A percentile compares a stretch with the other conserved stretches of the same genome.
Evolutionary conservation across 192 early-diverging fungal genomes (phyloP).

Genomic region (Spizellomyces punctatus): DNA sequence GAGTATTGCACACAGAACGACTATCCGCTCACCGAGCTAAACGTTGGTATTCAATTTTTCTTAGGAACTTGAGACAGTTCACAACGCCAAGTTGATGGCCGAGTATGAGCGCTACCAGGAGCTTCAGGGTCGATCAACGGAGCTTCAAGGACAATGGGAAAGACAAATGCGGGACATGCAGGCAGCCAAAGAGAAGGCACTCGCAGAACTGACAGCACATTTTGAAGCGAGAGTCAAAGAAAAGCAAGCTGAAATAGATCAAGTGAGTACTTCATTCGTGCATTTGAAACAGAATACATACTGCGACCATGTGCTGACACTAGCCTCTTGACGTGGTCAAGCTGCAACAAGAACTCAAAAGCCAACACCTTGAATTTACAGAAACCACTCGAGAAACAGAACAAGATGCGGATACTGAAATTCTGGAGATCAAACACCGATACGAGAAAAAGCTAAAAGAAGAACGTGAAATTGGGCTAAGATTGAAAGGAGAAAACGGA

Average conservation of each 20-base stretch:
- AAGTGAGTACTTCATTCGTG: conserved; percentile 29
- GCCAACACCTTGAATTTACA: conserved; percentile 54
- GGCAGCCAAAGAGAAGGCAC: conserved; percentile 47
- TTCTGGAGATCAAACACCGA: conserved; percentile 55
- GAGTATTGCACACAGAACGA: neutral
- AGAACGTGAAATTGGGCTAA: conserved; percentile 58
- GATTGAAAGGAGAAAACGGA: conserved; percentile 69
- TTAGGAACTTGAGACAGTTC: conserved; percentile 51
- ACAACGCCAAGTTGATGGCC: conserved; percentile 60
- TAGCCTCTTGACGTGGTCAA: conserved; percentile 15
- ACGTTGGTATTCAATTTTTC: neutral
- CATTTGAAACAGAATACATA: neutral
- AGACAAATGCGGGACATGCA: conserved; percentile 59
- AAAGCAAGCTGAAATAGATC: conserved; percentile 61
- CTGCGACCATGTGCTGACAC: neutral
- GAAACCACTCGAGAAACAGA: conserved; percentile 61
- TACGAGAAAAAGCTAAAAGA: conserved; percentile 63
- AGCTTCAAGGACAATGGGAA: conserved; percentile 60
- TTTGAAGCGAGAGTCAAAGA: conserved; percentile 57
- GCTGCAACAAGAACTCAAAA: conserved; percentile 59
- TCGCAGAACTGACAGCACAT: conserved; percentile 54
- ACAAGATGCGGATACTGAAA: conserved; percentile 63
- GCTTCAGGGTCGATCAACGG: conserved; percentile 50
- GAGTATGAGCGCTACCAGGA: conserved; percentile 68
- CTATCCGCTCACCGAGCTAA: neutral